Evolutionary conservation across 768 basidiomycete species (phyloP).

Genomic region (Mycena maculata): DNA sequence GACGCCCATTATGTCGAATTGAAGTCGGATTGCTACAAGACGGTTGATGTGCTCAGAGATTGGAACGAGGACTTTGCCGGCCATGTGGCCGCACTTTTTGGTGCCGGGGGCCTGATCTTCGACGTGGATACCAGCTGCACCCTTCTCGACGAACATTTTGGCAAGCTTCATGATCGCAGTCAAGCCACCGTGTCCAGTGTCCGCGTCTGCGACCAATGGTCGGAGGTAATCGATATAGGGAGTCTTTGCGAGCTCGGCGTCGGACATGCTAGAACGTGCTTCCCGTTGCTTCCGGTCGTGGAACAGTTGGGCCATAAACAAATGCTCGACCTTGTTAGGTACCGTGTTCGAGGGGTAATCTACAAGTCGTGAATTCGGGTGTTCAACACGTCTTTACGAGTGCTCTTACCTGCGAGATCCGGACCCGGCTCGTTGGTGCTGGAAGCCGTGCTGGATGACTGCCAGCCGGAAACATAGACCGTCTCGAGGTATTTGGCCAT

Average conservation of each 20-base stretch:
- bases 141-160: conserved; percentile 98
- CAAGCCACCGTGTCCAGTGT: conserved; percentile 97
- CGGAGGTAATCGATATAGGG: conserved; percentile 90
- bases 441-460: conserved; percentile 93
- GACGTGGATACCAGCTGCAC: conserved; percentile 97
- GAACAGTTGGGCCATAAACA: conserved; percentile 98
- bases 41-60: conserved; percentile 99
- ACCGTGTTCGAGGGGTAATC: conserved; percentile 99
- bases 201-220: conserved; percentile 95
- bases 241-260: conserved; percentile 75
- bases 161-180: conserved; percentile 99
- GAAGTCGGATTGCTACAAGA: conserved; percentile 94
- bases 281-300: conserved; percentile 98
- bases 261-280: conserved; percentile 75
- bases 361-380: conserved; percentile 40
- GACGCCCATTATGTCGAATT: conserved; percentile 99
- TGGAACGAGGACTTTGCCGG: conserved; percentile 95
- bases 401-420: conserved; percentile 88
- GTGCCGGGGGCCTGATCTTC: conserved; percentile 98
- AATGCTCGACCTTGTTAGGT: conserved; percentile 97
- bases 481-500: conserved; percentile 99
- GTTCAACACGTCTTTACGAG: background rate
- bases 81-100: conserved; percentile 97
- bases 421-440: conserved; percentile 97
- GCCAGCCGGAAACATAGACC: conserved; percentile 98